Percentiles rank a stretch among this genome's conserved stretches.
phyloP scores from a whole-genome alignment of 1,139 yeast genomes.

The Geotrichum cucujoidarum region DNA sequence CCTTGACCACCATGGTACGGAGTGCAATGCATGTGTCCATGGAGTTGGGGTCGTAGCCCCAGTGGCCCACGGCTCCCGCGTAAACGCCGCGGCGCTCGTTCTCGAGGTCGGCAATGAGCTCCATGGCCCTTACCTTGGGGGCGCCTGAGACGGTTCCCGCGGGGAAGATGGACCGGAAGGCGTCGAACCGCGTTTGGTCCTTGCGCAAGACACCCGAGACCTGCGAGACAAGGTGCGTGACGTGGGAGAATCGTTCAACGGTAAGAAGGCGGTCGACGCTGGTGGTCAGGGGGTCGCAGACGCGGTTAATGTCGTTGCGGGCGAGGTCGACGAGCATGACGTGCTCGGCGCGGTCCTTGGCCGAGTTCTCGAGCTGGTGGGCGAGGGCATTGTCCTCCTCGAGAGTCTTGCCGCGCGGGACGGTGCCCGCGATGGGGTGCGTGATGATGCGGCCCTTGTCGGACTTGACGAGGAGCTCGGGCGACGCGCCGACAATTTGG shows the following conservation, averaged over 20 bases:
- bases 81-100: constrained; percentile 91
- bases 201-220: constrained; percentile 84
- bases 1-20: constrained; percentile 92
- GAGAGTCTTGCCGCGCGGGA: constrained; percentile 78
- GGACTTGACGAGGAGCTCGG: constrained; percentile 82
- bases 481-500: constrained; percentile 95
- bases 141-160: constrained; percentile 99
- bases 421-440: constrained; percentile 97
- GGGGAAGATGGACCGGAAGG: constrained; percentile 94
- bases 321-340: constrained; percentile 98
- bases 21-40: constrained; percentile 98
- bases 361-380: constrained; percentile 61
- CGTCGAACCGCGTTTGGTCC: constrained; percentile 88
- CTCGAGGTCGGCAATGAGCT: constrained; percentile 82
- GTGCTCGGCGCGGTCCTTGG: constrained; percentile 95
- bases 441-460: constrained; percentile 79
- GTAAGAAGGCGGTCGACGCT: constrained; percentile 82
- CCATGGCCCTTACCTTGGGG: constrained; percentile 96
- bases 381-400: constrained; percentile 91
- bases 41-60: constrained; percentile 88
- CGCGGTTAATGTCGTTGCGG: constrained; percentile 87
- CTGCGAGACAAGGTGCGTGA: constrained; percentile 91
- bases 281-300: constrained; percentile 83
- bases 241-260: constrained; percentile 94
- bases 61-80: constrained; percentile 98